phyloP scores from a whole-genome alignment of 2,329 filamentous ascomycete species.

The Xylariales sp. region DNA sequence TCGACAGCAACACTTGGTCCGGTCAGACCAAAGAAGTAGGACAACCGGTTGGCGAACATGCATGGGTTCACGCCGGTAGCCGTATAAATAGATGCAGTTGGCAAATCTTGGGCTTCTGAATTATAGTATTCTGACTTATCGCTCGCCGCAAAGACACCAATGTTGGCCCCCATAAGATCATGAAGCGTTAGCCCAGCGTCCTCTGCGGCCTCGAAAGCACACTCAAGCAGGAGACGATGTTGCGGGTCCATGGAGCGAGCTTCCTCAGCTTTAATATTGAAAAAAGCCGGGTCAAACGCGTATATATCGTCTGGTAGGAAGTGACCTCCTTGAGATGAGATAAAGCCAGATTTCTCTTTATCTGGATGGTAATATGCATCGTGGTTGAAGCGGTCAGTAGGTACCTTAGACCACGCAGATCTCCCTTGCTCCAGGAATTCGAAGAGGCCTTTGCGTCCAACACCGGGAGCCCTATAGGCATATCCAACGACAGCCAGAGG shows the following conservation, averaged over 20 bases:
- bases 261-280: conserved; percentile 30
- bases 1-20: conserved; percentile 17
- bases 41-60: conserved; percentile 18
- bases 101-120: conserved; percentile 43
- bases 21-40: conserved; percentile 15
- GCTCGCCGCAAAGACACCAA: conserved; percentile 28
- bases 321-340: conserved; percentile 28
- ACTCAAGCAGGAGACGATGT: conserved; percentile 28
- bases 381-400: conserved; percentile 26
- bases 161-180: conserved; percentile 22
- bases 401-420: conserved; percentile 17
- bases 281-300: conserved; percentile 29
- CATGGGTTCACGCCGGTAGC: conserved; percentile 50
- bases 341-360: conserved; percentile 25
- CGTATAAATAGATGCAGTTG: conserved; percentile 46
- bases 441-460: conserved; percentile 8
- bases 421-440: conserved; percentile 6
- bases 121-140: conserved; percentile 15
- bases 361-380: conserved; percentile 29
- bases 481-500: conserved; percentile 7
- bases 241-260: conserved; percentile 30
- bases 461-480: conserved; percentile 7
- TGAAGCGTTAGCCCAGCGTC: conserved; percentile 27
- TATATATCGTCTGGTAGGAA: conserved; percentile 26
- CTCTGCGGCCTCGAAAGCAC: conserved; percentile 30